These are phyloP conservation scores for Rhodotorula sp. DNA, from an alignment of 1,284 basidiomycete species.

Conservation along the genomic window DNA sequence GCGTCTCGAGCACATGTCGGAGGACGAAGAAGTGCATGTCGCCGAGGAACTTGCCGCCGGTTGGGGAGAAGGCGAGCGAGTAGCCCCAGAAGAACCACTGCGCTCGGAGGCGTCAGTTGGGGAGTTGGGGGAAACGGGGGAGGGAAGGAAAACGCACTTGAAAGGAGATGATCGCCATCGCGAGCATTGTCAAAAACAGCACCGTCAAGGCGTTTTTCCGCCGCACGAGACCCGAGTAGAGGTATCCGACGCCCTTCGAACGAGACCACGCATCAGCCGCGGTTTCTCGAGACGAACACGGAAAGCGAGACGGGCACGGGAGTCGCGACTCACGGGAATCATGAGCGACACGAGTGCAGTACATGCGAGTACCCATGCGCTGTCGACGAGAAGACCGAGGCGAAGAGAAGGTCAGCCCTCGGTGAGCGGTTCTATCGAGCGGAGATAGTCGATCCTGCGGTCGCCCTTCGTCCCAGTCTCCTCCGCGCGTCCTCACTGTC, in stretches of 20 bases:
- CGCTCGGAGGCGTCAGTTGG: not conserved
- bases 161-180: slow-evolving; percentile 67
- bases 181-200: slow-evolving; percentile 53
- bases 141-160: not conserved
- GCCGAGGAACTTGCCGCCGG: slow-evolving; percentile 65
- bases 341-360: slow-evolving; percentile 78
- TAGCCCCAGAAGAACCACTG: slow-evolving; percentile 50
- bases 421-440: not conserved
- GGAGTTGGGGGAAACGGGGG: not conserved
- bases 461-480: no score
- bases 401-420: slow-evolving; percentile 13
- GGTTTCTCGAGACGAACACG: slow-evolving; percentile 43
- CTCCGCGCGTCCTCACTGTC: no score
- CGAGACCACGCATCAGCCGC: slow-evolving; percentile 3
- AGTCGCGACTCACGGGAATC: slow-evolving; percentile 69
- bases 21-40: slow-evolving; percentile 62
- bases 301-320: no score
- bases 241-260: slow-evolving; percentile 55
- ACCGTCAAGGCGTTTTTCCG: slow-evolving; percentile 59
- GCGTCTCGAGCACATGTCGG: slow-evolving; percentile 66
- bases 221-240: slow-evolving; percentile 68
- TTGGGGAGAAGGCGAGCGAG: slow-evolving; percentile 57
- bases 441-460: no score
- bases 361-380: slow-evolving; percentile 61
- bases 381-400: slow-evolving; percentile 37